Conservation (phyloP, 2,329 filamentous ascomycete species). For the Monosporascus sp. region DNA sequence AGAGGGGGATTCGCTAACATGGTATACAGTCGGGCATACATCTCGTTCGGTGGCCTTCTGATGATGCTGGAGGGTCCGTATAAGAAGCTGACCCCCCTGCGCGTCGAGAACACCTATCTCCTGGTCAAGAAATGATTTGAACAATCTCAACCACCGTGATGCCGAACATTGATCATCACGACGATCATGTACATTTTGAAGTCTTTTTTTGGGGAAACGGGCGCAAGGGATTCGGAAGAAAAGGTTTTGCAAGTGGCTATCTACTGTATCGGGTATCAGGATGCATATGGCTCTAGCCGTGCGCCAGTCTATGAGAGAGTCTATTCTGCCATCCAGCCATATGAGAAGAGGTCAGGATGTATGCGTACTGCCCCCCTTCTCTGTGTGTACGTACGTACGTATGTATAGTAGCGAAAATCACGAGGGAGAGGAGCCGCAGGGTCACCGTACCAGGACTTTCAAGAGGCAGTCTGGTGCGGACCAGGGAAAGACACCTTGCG, state of each 20-base stretch:
- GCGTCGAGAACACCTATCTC: conserved; percentile 91
- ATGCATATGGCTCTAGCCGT: background rate
- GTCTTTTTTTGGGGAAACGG: background rate
- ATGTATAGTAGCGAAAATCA: background rate
- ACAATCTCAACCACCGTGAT: background rate
- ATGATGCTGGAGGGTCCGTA: conserved; percentile 91
- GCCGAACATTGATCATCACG: background rate
- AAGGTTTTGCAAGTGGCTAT: background rate
- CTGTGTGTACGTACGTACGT: background rate
- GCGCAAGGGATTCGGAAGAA: background rate
- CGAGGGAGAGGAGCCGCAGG: background rate
- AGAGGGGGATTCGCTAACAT: no score
- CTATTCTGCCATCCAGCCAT: conserved; percentile 1
- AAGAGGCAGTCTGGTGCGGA: conserved; percentile 40
- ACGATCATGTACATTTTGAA: background rate
- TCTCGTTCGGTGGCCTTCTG: conserved; percentile 88
- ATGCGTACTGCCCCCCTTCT: background rate
- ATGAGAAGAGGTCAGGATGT: background rate
- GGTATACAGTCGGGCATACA: conserved; percentile 72
- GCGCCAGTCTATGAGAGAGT: background rate
- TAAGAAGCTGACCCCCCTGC: conserved; percentile 86
- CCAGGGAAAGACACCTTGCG: conserved; percentile 77
- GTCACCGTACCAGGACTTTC: background rate
- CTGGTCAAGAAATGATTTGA: conserved; percentile 77
- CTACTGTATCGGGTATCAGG: background rate